phyloP scores from a whole-genome alignment of 805 yeast genomes.

The Suhomyces sp. region DNA sequence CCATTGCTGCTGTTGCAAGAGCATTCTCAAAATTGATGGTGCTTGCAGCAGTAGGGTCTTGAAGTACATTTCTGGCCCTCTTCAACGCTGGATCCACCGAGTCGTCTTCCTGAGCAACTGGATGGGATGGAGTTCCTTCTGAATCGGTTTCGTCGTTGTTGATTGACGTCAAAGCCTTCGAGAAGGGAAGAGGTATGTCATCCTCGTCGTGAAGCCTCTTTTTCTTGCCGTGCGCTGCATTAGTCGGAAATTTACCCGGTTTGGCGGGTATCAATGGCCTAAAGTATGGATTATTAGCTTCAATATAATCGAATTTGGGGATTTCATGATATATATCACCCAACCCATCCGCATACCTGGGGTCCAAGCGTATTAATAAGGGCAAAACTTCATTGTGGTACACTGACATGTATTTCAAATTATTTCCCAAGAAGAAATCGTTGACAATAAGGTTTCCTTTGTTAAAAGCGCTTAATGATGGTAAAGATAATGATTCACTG shows the following conservation, averaged over 20 bases:
- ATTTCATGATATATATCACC: constrained; percentile 30
- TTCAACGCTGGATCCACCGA: constrained; percentile 32
- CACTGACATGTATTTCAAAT: constrained; percentile 34
- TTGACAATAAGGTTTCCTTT: constrained; percentile 35
- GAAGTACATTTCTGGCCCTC: constrained; percentile 17
- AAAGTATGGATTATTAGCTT: constrained; percentile 25
- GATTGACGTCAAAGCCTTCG: constrained; percentile 10
- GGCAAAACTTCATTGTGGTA: constrained; percentile 39
- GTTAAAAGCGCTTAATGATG: constrained; percentile 26
- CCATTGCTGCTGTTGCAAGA: constrained; percentile 30
- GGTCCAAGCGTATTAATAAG: constrained; percentile 27
- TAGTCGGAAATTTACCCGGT: constrained; percentile 10
- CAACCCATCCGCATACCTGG: constrained; percentile 28
- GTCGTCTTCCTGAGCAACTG: constrained; percentile 18
- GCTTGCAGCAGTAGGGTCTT: constrained; percentile 9
- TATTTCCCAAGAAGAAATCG: constrained; percentile 37
- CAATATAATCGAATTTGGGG: constrained; percentile 34
- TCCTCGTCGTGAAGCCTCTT: constrained; percentile 9
- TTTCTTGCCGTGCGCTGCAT: constrained; percentile 7
- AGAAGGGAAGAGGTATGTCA: constrained; percentile 6
- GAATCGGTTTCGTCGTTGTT: constrained; percentile 9
- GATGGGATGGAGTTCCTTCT: constrained; percentile 7
- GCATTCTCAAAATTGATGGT: constrained; percentile 21
- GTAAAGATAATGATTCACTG: constrained; percentile 30
- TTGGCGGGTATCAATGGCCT: constrained; percentile 26